These are phyloP conservation scores for Croton setiger DNA, from an alignment of 441 rosid species.

Conservation along the genomic window DNA sequence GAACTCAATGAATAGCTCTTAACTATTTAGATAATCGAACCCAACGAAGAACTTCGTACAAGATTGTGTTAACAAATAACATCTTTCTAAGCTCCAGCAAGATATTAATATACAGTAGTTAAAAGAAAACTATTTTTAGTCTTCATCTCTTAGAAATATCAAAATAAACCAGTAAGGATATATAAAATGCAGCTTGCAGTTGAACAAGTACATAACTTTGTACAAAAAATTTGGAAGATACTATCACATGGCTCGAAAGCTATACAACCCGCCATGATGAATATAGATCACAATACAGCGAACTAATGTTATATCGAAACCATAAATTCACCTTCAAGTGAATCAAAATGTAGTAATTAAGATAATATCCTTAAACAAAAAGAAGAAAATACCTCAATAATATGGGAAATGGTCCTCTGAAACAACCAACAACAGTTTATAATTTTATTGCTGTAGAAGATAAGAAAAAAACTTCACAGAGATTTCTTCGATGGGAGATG, in stretches of 20 bases:
- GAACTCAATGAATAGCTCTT: no score
- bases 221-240: no score
- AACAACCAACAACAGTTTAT: constrained; percentile 9
- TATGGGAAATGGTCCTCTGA: not conserved
- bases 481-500: constrained; percentile 10
- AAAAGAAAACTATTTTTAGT: no score
- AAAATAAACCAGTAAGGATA: no score
- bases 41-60: no score
- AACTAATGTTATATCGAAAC: not conserved
- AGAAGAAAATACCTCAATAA: not conserved
- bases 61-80: no score
- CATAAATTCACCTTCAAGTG: not conserved
- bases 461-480: not conserved
- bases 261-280: not conserved
- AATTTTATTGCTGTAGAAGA: constrained; percentile 1
- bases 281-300: not conserved
- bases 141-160: no score
- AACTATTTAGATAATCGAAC: no score
- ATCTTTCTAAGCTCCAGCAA: no score
- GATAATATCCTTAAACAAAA: not conserved
- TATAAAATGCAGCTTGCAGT: no score
- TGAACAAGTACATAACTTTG: not conserved
- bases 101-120: no score
- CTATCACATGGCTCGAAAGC: not conserved
- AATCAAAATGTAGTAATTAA: not conserved